Conservation (phyloP, 1,139 yeast genomes). For the Sugiyamaella sp. region DNA sequence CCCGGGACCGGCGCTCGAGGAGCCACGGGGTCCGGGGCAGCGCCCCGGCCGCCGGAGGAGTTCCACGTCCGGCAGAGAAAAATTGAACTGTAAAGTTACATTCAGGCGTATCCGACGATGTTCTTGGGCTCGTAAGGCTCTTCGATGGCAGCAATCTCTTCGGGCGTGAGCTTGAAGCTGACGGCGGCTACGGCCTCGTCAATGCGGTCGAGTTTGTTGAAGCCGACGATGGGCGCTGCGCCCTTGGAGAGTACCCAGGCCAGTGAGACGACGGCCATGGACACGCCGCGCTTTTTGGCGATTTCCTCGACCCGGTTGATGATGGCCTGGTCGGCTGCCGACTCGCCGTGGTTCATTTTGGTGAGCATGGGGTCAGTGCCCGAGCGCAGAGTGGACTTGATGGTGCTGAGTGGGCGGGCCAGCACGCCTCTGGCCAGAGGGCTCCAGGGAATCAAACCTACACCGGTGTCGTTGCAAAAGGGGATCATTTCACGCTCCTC, state of each 20-base stretch:
- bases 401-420: constrained; percentile 47
- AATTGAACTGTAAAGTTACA: too few species aligned
- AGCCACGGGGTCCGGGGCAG: neutral
- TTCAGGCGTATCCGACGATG: neutral
- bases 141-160: constrained; percentile 53
- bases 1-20: neutral
- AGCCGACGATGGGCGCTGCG: constrained; percentile 56
- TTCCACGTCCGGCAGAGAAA: neutral
- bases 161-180: constrained; percentile 48
- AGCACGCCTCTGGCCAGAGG: constrained; percentile 54
- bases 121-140: constrained; percentile 46
- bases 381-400: constrained; percentile 23
- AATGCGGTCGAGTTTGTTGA: constrained; percentile 52
- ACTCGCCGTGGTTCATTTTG: constrained; percentile 3
- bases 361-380: constrained; percentile 9
- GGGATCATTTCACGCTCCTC: constrained; percentile 64
- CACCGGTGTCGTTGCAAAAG: constrained; percentile 52
- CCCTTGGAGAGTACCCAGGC: constrained; percentile 62
- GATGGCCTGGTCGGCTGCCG: constrained; percentile 40
- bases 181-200: constrained; percentile 57
- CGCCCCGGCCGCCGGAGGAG: neutral
- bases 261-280: constrained; percentile 58
- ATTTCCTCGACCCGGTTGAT: constrained; percentile 56
- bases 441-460: constrained; percentile 56
- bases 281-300: constrained; percentile 48